These are phyloP conservation scores for Spraguea lophii DNA, from an alignment of 371 early-diverging fungal genomes.

Conservation along the genomic window DNA sequence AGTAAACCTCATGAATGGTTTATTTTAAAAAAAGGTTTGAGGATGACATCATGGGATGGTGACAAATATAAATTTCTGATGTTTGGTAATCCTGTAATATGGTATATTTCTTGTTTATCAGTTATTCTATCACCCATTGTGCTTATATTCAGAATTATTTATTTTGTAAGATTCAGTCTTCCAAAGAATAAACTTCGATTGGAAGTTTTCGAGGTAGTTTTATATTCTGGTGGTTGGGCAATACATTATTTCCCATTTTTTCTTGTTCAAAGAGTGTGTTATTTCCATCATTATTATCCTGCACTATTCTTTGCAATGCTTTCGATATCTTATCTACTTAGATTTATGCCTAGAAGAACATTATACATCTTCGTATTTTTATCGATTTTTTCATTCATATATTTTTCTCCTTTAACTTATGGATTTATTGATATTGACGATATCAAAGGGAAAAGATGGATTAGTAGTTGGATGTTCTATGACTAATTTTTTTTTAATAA, in stretches of 20 bases:
- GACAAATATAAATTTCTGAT: constrained; percentile 66
- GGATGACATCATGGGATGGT: constrained; percentile 90
- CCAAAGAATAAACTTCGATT: background rate
- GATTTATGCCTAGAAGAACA: constrained; percentile 23
- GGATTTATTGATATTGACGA: too few species aligned
- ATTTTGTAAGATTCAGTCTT: background rate
- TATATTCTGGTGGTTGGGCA: constrained; percentile 57
- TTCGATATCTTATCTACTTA: constrained; percentile 53
- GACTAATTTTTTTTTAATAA: too few species aligned
- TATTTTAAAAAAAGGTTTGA: constrained; percentile 61
- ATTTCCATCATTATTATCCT: constrained; percentile 89
- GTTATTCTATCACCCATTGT: constrained; percentile 44
- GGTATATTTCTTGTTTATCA: constrained; percentile 65
- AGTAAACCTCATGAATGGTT: constrained; percentile 83
- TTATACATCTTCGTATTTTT: background rate
- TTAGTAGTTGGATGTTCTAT: too few species aligned
- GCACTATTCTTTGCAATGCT: constrained; percentile 76
- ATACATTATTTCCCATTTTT: constrained; percentile 86
- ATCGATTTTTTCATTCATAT: background rate
- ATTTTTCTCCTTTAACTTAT: background rate
- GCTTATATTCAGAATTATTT: constrained; percentile 8
- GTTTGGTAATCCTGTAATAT: constrained; percentile 76
- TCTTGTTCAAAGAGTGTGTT: constrained; percentile 80
- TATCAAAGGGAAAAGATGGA: too few species aligned
- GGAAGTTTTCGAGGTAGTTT: background rate